Evolutionary conservation across 225 moss, liverwort and hornwort genomes (phyloP).

Genomic region (Rhytidiadelphus loreus): DNA sequence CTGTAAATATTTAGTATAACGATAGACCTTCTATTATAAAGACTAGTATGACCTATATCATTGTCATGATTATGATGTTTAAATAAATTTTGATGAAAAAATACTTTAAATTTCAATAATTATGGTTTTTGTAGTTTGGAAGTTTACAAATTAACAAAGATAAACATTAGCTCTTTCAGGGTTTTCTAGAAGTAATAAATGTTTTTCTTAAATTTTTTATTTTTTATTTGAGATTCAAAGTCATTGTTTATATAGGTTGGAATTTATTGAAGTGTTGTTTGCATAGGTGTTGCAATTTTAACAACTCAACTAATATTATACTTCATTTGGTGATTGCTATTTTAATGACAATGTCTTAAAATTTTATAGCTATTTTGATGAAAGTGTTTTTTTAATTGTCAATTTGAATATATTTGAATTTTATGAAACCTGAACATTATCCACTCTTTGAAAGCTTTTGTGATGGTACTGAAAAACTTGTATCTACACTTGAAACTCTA

Average conservation of each 20-base stretch:
- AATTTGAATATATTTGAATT: too few relatives aligned
- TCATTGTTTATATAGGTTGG: not conserved
- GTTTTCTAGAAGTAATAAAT: not conserved
- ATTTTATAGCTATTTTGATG: not conserved
- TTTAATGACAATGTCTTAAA: not conserved
- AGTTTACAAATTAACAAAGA: not conserved
- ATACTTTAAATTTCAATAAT: not conserved
- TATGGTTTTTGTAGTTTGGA: accelerated
- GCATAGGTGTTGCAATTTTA: not conserved
- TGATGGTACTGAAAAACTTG: too few relatives aligned
- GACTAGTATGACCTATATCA: not conserved
- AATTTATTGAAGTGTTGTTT: not conserved
- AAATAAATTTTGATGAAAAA: not conserved
- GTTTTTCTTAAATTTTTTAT: not conserved
- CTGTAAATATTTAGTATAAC: not conserved
- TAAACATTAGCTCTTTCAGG: not conserved
- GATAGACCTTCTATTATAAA: not conserved
- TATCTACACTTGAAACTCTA: too few relatives aligned
- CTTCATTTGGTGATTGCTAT: not conserved
- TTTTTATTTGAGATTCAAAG: not conserved
- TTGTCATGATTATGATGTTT: not conserved
- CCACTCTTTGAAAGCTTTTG: too few relatives aligned
- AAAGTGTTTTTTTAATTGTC: not conserved
- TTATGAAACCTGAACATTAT: too few relatives aligned
- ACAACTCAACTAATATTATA: not conserved